phyloP scores from a whole-genome alignment of 768 basidiomycete genomes.

The Leccinum boreale region DNA sequence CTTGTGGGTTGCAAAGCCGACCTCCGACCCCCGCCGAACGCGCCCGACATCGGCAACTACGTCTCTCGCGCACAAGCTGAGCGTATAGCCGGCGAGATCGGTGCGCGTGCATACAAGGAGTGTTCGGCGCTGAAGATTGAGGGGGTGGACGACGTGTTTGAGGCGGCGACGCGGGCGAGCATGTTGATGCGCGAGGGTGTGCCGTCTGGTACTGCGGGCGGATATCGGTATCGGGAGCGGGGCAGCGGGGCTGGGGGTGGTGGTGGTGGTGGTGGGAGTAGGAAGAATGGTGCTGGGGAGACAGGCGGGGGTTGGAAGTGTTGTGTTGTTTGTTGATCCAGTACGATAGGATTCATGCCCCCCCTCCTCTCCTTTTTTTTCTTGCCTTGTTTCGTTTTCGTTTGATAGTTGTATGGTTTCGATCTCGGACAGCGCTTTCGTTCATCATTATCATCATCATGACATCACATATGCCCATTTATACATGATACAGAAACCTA shows the following conservation, averaged over 20 bases:
- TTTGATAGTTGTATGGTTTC: constrained; percentile 6
- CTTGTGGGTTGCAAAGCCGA: constrained; percentile 97
- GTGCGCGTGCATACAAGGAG: constrained; percentile 92
- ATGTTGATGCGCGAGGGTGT: constrained; percentile 93
- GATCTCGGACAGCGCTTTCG: constrained; percentile 13
- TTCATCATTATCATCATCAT: background rate
- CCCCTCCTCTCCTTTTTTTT: background rate
- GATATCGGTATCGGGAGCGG: constrained; percentile 48
- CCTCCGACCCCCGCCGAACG: constrained; percentile 60
- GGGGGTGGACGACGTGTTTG: constrained; percentile 96
- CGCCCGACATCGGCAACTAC: constrained; percentile 50
- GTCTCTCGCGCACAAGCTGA: constrained; percentile 81
- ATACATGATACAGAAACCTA: background rate
- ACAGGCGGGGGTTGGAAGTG: constrained; percentile 51
- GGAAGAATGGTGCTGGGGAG: constrained; percentile 6
- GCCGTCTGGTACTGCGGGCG: constrained; percentile 51
- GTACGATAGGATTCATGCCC: background rate
- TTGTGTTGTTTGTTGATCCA: constrained; percentile 61
- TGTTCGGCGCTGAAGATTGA: constrained; percentile 87
- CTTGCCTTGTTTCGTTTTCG: background rate
- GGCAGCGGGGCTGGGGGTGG: background rate
- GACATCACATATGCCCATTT: background rate
- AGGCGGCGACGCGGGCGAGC: constrained; percentile 93
- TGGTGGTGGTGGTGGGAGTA: constrained; percentile 31
- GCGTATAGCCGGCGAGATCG: constrained; percentile 76